Conservation (phyloP, 2,329 filamentous ascomycete genomes). For the Neonectria sp. region DNA sequence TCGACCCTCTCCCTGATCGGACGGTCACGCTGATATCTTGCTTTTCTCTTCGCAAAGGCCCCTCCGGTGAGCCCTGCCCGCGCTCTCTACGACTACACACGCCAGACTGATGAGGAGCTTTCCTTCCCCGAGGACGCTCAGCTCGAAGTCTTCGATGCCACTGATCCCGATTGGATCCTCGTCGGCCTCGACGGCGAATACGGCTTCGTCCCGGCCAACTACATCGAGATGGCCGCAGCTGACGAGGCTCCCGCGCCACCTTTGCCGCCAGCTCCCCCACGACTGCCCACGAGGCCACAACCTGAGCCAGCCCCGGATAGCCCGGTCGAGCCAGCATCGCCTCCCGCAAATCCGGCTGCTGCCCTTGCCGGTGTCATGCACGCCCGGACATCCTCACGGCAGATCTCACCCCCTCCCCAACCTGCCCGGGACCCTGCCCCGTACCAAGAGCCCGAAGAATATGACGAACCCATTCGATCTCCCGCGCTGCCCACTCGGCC, state of each 20-base stretch:
- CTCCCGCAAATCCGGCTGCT: conserved; percentile 63
- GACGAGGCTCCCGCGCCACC: conserved; percentile 60
- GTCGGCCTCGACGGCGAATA: conserved; percentile 88
- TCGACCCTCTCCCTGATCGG: conserved; percentile 9
- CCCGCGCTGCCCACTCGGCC: conserved; percentile 59
- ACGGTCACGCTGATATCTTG: conserved; percentile 16
- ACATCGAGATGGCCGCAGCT: conserved; percentile 81
- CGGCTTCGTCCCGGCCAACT: conserved; percentile 96
- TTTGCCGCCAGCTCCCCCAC: conserved; percentile 54
- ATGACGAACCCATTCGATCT: conserved; percentile 52
- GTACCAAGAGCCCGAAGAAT: conserved; percentile 47
- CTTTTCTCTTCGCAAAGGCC: conserved; percentile 64
- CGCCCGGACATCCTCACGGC: conserved; percentile 57
- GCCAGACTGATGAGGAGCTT: conserved; percentile 97
- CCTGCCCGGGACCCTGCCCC: conserved; percentile 44
- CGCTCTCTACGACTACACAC: conserved; percentile 97
- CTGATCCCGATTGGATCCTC: conserved; percentile 96
- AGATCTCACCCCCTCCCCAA: conserved; percentile 45
- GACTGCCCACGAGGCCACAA: conserved; percentile 61
- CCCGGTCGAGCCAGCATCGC: conserved; percentile 42
- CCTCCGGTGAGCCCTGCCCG: conserved; percentile 79
- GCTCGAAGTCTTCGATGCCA: conserved; percentile 88
- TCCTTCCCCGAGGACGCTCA: conserved; percentile 92
- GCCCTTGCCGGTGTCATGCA: conserved; percentile 72
- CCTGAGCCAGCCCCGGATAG: conserved; percentile 53